These are phyloP conservation scores for Coelastrella sp. DNA, from an alignment of 139 green algal genomes.

Conservation along the genomic window DNA sequence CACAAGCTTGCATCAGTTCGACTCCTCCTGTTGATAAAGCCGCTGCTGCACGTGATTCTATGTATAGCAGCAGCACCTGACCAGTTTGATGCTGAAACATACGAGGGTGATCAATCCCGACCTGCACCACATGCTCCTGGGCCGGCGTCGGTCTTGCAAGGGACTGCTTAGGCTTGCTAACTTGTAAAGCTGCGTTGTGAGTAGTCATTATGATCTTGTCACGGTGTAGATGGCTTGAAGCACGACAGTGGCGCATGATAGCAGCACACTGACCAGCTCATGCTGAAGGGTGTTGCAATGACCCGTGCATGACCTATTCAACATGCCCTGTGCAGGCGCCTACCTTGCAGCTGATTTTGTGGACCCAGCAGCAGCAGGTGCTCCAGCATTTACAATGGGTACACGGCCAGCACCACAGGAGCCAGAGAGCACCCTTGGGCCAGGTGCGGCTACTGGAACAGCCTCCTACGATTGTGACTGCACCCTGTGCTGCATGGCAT, in stretches of 20 bases:
- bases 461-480: not conserved
- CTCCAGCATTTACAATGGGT: slow-evolving; percentile 12
- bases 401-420: not conserved
- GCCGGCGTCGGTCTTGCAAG: no score
- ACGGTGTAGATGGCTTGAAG: no score
- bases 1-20: not conserved
- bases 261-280: not conserved
- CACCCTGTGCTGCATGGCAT: no score
- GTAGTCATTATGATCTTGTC: no score
- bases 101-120: no score
- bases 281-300: not conserved
- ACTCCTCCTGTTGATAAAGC: not conserved
- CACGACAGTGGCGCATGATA: no score
- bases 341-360: not conserved
- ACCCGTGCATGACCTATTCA: not conserved
- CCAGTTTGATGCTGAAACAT: no score
- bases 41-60: not conserved
- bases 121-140: no score
- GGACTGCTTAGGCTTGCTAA: no score
- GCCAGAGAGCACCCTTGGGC: not conserved
- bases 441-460: not conserved
- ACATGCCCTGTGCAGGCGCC: not conserved
- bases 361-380: not conserved
- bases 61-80: no score
- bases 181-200: no score